Percentiles rank a stretch among this genome's conserved stretches.
phyloP scores from a whole-genome alignment of 176 grass and related monocot species.

The Poa pratensis region DNA sequence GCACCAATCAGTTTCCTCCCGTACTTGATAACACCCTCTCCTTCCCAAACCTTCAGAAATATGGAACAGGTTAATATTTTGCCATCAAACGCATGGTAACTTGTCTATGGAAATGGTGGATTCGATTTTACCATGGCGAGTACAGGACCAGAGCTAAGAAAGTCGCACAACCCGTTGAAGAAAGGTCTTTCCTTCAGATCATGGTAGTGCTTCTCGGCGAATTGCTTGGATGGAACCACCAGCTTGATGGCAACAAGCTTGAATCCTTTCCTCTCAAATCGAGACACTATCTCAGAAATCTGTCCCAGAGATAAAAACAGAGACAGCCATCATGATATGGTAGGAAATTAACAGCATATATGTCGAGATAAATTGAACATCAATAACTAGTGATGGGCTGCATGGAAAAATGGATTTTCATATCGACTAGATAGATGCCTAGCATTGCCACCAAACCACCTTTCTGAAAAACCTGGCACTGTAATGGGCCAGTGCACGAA shows the following conservation, averaged over 20 bases:
- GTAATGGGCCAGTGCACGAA: too few relatives aligned
- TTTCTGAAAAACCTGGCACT: too few relatives aligned
- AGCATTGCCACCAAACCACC: too few relatives aligned
- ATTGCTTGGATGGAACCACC: constrained; percentile 82
- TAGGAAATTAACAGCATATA: not conserved
- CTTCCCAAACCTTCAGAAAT: constrained; percentile 89
- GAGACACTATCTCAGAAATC: constrained; percentile 84
- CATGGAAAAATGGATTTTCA: not conserved
- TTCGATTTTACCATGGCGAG: constrained; percentile 79
- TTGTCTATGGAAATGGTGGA: not conserved
- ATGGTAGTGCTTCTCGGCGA: constrained; percentile 84
- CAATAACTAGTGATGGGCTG: not conserved
- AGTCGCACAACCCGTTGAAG: constrained; percentile 84
- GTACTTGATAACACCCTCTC: constrained; percentile 94
- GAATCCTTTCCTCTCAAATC: constrained; percentile 86
- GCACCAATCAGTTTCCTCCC: constrained; percentile 91
- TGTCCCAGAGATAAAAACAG: constrained; percentile 26
- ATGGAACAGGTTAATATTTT: not conserved
- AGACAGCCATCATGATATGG: not conserved
- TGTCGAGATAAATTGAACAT: not conserved
- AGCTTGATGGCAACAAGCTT: constrained; percentile 96
- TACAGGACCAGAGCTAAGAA: constrained; percentile 90
- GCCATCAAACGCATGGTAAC: not conserved
- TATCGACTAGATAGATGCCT: too few relatives aligned
- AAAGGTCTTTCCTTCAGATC: constrained; percentile 93